Percentiles rank a stretch among this genome's conserved stretches.
Evolutionary conservation across 1,284 basidiomycete genomes (phyloP).

Genomic region (Xerocomus amazonicus): DNA sequence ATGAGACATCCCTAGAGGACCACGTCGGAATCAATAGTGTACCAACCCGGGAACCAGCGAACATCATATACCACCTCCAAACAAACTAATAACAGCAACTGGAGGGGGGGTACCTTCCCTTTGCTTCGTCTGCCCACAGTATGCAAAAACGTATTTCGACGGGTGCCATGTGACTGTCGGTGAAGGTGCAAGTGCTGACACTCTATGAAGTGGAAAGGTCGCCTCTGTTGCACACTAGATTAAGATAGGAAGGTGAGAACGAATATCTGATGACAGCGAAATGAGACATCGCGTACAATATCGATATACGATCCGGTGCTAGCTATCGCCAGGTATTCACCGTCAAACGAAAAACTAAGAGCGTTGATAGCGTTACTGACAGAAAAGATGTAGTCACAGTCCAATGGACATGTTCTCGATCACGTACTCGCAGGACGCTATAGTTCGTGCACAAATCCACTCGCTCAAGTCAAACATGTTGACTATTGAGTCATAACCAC

Average conservation of each 20-base stretch:
- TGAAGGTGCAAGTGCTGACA: constrained; percentile 60
- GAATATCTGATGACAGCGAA: background rate
- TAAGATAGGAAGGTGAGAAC: background rate
- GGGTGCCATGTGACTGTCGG: constrained; percentile 77
- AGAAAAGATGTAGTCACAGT: background rate
- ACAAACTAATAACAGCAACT: constrained; percentile 64
- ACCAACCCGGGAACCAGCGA: background rate
- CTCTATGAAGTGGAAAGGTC: constrained; percentile 61
- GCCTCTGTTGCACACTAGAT: constrained; percentile 72
- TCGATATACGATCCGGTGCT: constrained; percentile 71
- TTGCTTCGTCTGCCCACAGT: constrained; percentile 67
- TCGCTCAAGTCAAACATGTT: constrained; percentile 74
- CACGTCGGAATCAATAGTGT: background rate
- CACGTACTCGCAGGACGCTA: constrained; percentile 73
- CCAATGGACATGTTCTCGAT: background rate
- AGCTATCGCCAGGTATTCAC: constrained; percentile 74
- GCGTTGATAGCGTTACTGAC: constrained; percentile 63
- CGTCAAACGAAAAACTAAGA: constrained; percentile 79
- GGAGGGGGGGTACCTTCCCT: constrained; percentile 59
- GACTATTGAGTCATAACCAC: constrained; percentile 75
- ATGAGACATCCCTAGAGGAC: too few relatives aligned
- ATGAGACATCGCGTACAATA: constrained; percentile 46
- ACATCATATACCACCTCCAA: constrained; percentile 49
- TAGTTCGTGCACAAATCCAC: constrained; percentile 72
- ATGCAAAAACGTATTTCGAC: constrained; percentile 70